These are phyloP conservation scores for Amanita rubescens DNA, from an alignment of 768 basidiomycete species.

Conservation along the genomic window DNA sequence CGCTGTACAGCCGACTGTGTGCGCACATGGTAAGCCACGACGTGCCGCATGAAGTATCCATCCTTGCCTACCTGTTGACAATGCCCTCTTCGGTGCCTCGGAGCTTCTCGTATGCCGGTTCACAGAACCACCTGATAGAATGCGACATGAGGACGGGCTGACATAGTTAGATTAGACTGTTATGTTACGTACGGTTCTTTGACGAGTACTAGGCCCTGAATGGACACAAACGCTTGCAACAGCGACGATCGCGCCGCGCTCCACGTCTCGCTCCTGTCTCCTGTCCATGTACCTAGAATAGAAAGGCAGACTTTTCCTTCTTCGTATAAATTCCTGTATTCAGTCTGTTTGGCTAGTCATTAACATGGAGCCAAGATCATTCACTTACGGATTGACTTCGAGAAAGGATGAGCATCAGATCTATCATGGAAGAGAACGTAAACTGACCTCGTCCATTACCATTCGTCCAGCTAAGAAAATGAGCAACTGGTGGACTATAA, in stretches of 20 bases:
- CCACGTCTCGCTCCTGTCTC: slow-evolving; percentile 86
- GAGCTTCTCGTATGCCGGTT: slow-evolving; percentile 90
- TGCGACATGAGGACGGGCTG: slow-evolving; percentile 6
- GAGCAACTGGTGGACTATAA: slow-evolving; percentile 74
- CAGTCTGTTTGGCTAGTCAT: not conserved
- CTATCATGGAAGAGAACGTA: not conserved
- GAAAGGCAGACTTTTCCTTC: slow-evolving; percentile 94
- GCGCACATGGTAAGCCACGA: slow-evolving; percentile 3
- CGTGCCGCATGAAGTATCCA: not conserved
- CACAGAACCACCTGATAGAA: slow-evolving; percentile 71
- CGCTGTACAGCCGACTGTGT: slow-evolving; percentile 83
- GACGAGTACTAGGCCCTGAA: slow-evolving; percentile 89
- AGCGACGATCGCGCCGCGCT: slow-evolving; percentile 77
- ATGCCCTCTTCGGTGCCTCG: slow-evolving; percentile 86
- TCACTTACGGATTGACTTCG: slow-evolving; percentile 69
- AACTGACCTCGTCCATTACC: slow-evolving; percentile 78
- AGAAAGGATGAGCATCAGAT: not conserved
- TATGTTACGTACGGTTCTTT: slow-evolving; percentile 71
- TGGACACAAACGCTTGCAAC: slow-evolving; percentile 88
- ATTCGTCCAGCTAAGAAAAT: slow-evolving; percentile 92
- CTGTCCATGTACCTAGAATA: slow-evolving; percentile 87
- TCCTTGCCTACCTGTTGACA: slow-evolving; percentile 62
- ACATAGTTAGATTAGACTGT: not conserved
- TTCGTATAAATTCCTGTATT: slow-evolving; percentile 76
- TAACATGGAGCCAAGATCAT: not conserved